Conservation (phyloP, 495 filamentous ascomycete genomes). For the Chaetomium fimeti region DNA sequence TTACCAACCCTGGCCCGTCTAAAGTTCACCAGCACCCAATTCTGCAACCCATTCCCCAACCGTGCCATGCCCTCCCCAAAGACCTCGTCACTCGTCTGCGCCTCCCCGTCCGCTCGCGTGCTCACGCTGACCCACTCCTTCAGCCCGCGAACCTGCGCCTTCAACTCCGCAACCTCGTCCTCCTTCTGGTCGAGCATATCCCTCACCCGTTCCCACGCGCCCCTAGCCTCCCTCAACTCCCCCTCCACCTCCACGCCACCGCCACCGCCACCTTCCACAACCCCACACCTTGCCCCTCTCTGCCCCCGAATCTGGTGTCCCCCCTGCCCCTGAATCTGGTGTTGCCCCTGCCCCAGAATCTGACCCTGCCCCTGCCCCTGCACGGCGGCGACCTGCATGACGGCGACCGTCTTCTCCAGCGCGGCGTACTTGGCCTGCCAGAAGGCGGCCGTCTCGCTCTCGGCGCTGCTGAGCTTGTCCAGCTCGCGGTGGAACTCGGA, state of each 20-base stretch:
- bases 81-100: slow-evolving; percentile 55
- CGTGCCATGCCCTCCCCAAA: slow-evolving; percentile 48
- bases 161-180: slow-evolving; percentile 44
- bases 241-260: slow-evolving; percentile 31
- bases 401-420: slow-evolving; percentile 38
- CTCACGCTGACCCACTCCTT: slow-evolving; percentile 57
- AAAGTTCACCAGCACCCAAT: slow-evolving; percentile 58
- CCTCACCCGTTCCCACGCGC: slow-evolving; percentile 43
- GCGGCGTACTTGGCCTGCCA: slow-evolving; percentile 50
- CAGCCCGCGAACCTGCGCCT: slow-evolving; percentile 50
- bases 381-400: slow-evolving; percentile 21
- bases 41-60: slow-evolving; percentile 56
- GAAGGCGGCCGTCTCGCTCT: slow-evolving; percentile 45
- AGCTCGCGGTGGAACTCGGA: slow-evolving; percentile 48
- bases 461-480: slow-evolving; percentile 44
- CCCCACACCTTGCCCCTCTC: too few relatives aligned
- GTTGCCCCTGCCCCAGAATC: background rate
- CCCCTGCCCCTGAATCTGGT: background rate
- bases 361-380: slow-evolving; percentile 22
- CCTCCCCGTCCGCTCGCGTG: slow-evolving; percentile 43
- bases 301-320: background rate
- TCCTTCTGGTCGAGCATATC: slow-evolving; percentile 42
- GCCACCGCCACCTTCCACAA: background rate
- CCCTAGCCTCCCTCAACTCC: slow-evolving; percentile 42
- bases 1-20: slow-evolving; percentile 52